Percentiles rank a stretch among this genome's conserved stretches.
These are phyloP conservation scores for Wickerhamomyces subpelliculosus DNA, from an alignment of 805 yeast species.

Conservation along the genomic window DNA sequence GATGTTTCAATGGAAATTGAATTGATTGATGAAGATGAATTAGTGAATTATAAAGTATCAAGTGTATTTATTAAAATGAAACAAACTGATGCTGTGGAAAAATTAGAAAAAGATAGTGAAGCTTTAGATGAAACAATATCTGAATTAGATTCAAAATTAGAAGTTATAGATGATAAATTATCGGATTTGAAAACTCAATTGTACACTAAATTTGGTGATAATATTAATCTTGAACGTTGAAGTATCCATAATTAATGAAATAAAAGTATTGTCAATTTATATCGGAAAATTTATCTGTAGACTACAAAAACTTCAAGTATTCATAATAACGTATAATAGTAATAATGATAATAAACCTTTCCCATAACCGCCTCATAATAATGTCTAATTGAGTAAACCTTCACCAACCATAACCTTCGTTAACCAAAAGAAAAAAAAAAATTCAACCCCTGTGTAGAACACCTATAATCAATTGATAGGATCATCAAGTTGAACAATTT, in stretches of 20 bases:
- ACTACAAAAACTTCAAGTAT: no score
- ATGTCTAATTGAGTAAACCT: no score
- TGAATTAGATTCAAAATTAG: constrained; percentile 38
- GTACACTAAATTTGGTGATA: constrained; percentile 84
- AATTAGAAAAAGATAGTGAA: constrained; percentile 58
- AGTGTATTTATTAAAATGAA: constrained; percentile 66
- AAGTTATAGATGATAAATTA: constrained; percentile 47
- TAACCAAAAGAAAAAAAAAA: no score
- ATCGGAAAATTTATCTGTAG: no score
- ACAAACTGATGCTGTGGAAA: constrained; percentile 59
- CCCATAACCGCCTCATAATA: no score
- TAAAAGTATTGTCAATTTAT: no score
- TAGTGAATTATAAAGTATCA: constrained; percentile 73
- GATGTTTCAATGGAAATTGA: constrained; percentile 84
- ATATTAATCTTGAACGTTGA: constrained; percentile 75
- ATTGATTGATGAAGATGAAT: constrained; percentile 70
- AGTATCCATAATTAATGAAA: not conserved
- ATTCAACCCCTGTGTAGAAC: no score
- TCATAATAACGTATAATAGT: no score
- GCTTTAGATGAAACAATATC: constrained; percentile 43
- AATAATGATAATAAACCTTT: no score
- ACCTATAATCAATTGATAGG: not conserved
- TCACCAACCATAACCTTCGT: no score
- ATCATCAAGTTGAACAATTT: constrained; percentile 23
- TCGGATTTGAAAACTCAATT: constrained; percentile 59